These are phyloP conservation scores for Nannochloropsis gaditana DNA, from an alignment of 108 stramenopile species.

Conservation along the genomic window DNA sequence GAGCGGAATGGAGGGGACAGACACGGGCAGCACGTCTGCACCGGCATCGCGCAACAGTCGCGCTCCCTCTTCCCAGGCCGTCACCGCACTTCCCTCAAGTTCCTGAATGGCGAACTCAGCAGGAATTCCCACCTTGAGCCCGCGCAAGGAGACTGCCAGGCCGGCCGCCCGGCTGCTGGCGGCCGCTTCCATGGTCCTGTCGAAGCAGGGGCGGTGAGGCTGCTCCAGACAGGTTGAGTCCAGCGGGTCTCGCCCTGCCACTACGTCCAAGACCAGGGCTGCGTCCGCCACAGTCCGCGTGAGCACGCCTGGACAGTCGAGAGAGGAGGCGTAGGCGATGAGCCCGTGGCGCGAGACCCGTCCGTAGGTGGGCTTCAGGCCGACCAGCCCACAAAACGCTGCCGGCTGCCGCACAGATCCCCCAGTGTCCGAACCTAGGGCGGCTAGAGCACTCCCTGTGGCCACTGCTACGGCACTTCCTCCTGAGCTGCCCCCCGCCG, in stretches of 20 bases:
- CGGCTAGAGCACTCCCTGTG: constrained; percentile 63
- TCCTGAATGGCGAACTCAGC: constrained; percentile 68
- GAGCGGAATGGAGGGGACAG: constrained; percentile 25
- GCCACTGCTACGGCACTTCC: constrained; percentile 79
- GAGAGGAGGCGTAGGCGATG: constrained; percentile 78
- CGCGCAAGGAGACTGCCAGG: constrained; percentile 44
- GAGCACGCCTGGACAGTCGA: constrained; percentile 81
- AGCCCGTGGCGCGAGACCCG: constrained; percentile 74
- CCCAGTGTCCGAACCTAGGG: constrained; percentile 86
- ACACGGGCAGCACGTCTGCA: constrained; percentile 21
- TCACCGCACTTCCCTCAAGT: constrained; percentile 47
- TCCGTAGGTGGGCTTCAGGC: constrained; percentile 88
- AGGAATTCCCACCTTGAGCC: constrained; percentile 71
- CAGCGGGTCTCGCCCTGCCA: constrained; percentile 39
- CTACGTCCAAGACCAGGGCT: constrained; percentile 23
- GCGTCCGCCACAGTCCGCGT: constrained; percentile 54
- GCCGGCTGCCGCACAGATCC: constrained; percentile 84
- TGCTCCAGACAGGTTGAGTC: constrained; percentile 20
- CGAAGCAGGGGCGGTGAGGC: constrained; percentile 45
- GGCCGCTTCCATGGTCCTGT: constrained; percentile 45
- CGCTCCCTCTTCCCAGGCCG: constrained; percentile 21
- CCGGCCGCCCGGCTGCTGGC: neutral
- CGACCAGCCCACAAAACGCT: constrained; percentile 79
- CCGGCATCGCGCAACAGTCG: neutral
- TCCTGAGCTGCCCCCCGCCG: constrained; percentile 78